Evolutionary conservation across 1,284 basidiomycete genomes (phyloP), one percentile per base, ranked within the genome.

Genomic region (Pseudozyma sp.): DNA sequence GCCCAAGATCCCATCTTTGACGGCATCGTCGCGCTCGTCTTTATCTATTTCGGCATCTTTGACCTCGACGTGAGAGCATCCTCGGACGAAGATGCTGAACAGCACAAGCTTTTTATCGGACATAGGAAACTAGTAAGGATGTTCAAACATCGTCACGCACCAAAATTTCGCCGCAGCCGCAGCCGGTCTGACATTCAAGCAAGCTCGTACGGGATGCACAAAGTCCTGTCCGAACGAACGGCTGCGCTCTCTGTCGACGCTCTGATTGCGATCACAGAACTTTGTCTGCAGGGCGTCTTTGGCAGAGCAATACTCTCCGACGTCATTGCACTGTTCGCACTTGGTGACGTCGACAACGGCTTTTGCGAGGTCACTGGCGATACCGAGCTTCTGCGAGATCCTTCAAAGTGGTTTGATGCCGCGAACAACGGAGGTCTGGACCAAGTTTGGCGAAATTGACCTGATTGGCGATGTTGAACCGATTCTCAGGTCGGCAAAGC

Each of bases 41-140:
- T 61, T 5, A 35, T 60, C 21, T 58, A 67, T 34, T 59, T 67
- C 40, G 64, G 58, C 9, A 47, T 60, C 14, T 48, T 57, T 12
- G 44, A 67, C n/a, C 1, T 58, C 1, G 47, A 38, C 21, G 21
- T 9, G 1, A 39, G 25, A 31, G 25, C 25, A 31, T 31, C 25
- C 25, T 31, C 18, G 19, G 12, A 25, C 9, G 19, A 47, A 47
- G n/a, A 11, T 53, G n/a, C 39, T 25, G 14, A 48, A 3, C 6
- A 19, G 3, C 43, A 44, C 18, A 16, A 18, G 14, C 9, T n/a
- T 18, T 31, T 31, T 6, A 3, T 31, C 25, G 25, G 25, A 6
- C 25, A 31, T 6, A 3, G 3, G 25, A 31, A 31, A 31, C 25
- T 31, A 6, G 25, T 6, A 31, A 31, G 6, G 25, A 31, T 31